A percentile compares a stretch with the other conserved stretches of the same genome.
Conservation (phyloP, 2,329 filamentous ascomycete species). For the Corniculantispora saksenae region DNA sequence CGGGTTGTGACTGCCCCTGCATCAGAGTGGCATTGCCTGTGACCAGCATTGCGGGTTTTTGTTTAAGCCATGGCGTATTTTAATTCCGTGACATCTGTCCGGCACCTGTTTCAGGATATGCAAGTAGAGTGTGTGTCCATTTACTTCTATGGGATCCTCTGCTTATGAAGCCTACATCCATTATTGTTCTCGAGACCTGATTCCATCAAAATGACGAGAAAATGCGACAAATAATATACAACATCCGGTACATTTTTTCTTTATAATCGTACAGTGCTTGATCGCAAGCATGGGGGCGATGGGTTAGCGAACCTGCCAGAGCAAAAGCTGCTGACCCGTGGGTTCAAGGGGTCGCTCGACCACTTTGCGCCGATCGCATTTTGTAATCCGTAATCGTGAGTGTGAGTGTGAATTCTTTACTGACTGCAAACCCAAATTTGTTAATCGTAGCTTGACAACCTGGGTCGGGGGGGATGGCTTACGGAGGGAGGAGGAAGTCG, state of each 20-base stretch:
- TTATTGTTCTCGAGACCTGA: background rate
- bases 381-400: background rate
- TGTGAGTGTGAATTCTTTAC: slow-evolving; percentile 18
- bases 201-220: background rate
- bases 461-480: slow-evolving; percentile 30
- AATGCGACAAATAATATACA: slow-evolving; percentile 15
- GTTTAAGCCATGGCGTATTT: background rate
- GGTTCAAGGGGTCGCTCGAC: background rate
- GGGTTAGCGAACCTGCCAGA: background rate
- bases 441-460: background rate
- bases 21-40: background rate
- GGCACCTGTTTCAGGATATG: background rate
- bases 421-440: background rate
- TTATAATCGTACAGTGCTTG: slow-evolving; percentile 14
- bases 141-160: slow-evolving; percentile 2
- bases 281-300: background rate
- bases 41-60: background rate
- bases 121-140: slow-evolving; percentile 10
- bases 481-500: slow-evolving; percentile 68
- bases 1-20: slow-evolving; percentile 6
- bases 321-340: background rate
- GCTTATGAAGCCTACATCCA: slow-evolving; percentile 5
- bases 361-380: background rate
- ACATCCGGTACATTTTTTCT: slow-evolving; percentile 1
- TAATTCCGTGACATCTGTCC: background rate